A percentile compares a stretch with the other conserved stretches of the same genome.
These are phyloP conservation scores for Saccharomyces hybrid DNA, from an alignment of 1,139 yeast genomes.

Conservation along the genomic window DNA sequence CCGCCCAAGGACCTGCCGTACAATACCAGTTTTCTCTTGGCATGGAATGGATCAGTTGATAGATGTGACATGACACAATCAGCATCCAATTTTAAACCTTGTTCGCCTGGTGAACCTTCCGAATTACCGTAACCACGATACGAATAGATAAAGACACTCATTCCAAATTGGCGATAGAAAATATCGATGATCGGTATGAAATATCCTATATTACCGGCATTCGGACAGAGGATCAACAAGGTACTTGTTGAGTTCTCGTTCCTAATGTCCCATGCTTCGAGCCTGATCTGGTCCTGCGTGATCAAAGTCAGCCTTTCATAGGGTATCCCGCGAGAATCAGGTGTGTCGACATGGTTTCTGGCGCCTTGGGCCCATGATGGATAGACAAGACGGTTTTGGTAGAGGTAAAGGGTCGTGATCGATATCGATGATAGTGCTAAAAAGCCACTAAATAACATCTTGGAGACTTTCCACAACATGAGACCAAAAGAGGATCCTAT, in stretches of 20 bases:
- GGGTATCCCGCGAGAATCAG: slow-evolving; percentile 61
- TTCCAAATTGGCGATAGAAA: slow-evolving; percentile 55
- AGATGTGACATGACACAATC: slow-evolving; percentile 60
- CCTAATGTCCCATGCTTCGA: slow-evolving; percentile 43
- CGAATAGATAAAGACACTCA: slow-evolving; percentile 78
- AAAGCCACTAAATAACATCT: slow-evolving; percentile 30
- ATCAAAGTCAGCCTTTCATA: slow-evolving; percentile 53
- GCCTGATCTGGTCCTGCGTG: slow-evolving; percentile 58
- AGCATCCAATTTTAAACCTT: slow-evolving; percentile 78
- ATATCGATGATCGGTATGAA: slow-evolving; percentile 74
- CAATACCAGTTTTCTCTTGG: slow-evolving; percentile 47
- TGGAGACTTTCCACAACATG: slow-evolving; percentile 14
- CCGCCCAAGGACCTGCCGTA: slow-evolving; percentile 95
- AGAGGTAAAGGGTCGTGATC: slow-evolving; percentile 51
- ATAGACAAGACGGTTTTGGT: slow-evolving; percentile 65
- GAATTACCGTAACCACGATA: slow-evolving; percentile 91
- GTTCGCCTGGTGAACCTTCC: slow-evolving; percentile 69
- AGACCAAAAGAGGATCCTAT: not conserved
- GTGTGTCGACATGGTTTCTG: slow-evolving; percentile 67
- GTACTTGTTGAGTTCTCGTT: slow-evolving; percentile 48
- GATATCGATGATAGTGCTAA: slow-evolving; percentile 32
- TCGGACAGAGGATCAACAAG: slow-evolving; percentile 73
- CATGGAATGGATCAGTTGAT: slow-evolving; percentile 42
- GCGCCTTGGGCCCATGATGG: slow-evolving; percentile 80
- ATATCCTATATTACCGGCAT: slow-evolving; percentile 96